These are phyloP conservation scores for Saturnispora mendoncae DNA, from an alignment of 805 yeast genomes.

Conservation along the genomic window DNA sequence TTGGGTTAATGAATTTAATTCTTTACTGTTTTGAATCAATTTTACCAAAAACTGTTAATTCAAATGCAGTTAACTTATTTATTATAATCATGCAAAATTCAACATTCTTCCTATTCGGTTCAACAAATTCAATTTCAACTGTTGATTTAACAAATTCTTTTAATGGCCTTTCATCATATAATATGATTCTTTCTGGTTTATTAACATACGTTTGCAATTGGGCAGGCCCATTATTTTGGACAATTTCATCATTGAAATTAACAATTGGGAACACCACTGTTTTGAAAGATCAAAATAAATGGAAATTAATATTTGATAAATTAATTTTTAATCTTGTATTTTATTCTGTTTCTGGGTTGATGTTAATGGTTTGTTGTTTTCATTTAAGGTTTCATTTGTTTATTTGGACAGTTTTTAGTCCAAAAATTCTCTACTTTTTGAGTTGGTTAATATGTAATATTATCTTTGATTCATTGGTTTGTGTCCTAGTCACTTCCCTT, in stretches of 20 bases:
- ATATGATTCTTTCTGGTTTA: constrained; percentile 61
- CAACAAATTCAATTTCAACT: constrained; percentile 86
- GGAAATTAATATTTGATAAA: constrained; percentile 30
- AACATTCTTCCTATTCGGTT: constrained; percentile 79
- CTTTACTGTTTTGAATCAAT: constrained; percentile 22
- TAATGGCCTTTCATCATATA: constrained; percentile 72
- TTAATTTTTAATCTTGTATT: constrained; percentile 38
- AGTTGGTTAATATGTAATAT: constrained; percentile 58
- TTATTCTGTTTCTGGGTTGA: constrained; percentile 50
- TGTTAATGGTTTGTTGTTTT: constrained; percentile 60
- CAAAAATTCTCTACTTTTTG: constrained; percentile 72
- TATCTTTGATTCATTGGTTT: constrained; percentile 31
- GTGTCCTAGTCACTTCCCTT: constrained; percentile 17
- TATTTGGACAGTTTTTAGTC: constrained; percentile 97
- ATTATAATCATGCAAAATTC: constrained; percentile 58
- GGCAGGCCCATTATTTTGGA: constrained; percentile 81
- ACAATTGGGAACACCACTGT: constrained; percentile 7
- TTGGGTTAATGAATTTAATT: constrained; percentile 26
- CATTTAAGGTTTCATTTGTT: constrained; percentile 76
- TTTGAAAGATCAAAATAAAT: constrained; percentile 12
- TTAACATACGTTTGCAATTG: constrained; percentile 79
- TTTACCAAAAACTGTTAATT: constrained; percentile 10
- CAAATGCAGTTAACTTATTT: constrained; percentile 24
- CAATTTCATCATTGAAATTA: constrained; percentile 32
- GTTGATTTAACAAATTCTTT: constrained; percentile 87